Percentiles rank a stretch among this genome's conserved stretches.
Conservation (phyloP, 805 yeast species). For the Teunomyces funiuensis region DNA sequence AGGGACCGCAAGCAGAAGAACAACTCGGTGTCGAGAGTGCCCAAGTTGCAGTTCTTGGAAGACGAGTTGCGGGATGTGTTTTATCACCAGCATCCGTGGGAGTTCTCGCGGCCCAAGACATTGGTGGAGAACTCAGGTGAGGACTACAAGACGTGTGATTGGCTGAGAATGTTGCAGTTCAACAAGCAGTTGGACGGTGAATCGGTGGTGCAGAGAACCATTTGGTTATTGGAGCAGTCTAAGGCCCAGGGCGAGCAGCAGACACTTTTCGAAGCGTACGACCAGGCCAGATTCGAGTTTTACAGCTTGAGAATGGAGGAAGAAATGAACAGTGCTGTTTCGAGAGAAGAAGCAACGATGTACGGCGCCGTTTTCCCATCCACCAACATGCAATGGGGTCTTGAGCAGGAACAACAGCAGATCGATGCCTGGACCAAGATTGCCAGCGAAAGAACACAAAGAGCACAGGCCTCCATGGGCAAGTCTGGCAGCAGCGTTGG, state of each 20-base stretch:
- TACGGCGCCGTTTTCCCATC: slow-evolving; percentile 73
- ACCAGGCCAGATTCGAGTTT: slow-evolving; percentile 83
- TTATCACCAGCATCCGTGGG: slow-evolving; percentile 97
- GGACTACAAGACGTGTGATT: slow-evolving; percentile 59
- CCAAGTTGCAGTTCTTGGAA: slow-evolving; percentile 60
- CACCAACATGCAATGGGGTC: slow-evolving; percentile 63
- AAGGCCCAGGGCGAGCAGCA: slow-evolving; percentile 14
- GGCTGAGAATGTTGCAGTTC: slow-evolving; percentile 77
- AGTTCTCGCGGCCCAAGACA: slow-evolving; percentile 83
- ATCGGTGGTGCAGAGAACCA: slow-evolving; percentile 45
- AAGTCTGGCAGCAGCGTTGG: slow-evolving; percentile 12
- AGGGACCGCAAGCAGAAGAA: slow-evolving; percentile 38
- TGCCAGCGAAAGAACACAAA: slow-evolving; percentile 64
- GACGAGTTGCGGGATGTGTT: slow-evolving; percentile 82
- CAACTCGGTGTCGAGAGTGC: slow-evolving; percentile 46
- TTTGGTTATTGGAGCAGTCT: slow-evolving; percentile 32
- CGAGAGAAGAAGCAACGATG: slow-evolving; percentile 83
- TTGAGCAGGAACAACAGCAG: slow-evolving; percentile 66
- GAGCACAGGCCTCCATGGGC: slow-evolving; percentile 46
- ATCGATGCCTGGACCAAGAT: slow-evolving; percentile 72
- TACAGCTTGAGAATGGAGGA: slow-evolving; percentile 82
- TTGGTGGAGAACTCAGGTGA: slow-evolving; percentile 73
- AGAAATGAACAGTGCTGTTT: slow-evolving; percentile 70
- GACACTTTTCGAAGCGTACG: slow-evolving; percentile 67
- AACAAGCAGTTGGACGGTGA: slow-evolving; percentile 85